phyloP scores from a whole-genome alignment of 2,329 filamentous ascomycete species.

The Penicillium psychrosexuale region DNA sequence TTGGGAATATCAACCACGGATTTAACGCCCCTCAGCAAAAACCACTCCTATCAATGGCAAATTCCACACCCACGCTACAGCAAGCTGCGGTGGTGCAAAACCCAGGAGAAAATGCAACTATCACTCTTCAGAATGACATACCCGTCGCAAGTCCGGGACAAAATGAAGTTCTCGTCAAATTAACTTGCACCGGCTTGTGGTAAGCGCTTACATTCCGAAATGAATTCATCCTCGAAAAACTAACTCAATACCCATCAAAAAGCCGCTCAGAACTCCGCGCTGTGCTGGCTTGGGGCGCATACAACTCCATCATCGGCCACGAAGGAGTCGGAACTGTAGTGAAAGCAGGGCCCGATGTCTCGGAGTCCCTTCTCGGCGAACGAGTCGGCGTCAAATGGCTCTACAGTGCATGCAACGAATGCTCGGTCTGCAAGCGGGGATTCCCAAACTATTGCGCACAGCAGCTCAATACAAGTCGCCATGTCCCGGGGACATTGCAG shows the following conservation, averaged over 20 bases:
- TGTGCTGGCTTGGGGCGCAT: conserved; percentile 19
- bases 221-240: neutral
- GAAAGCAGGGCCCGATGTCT: conserved; percentile 13
- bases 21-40: neutral
- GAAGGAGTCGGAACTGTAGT: conserved; percentile 25
- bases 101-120: conserved; percentile 14
- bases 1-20: neutral
- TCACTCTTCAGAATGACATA: conserved; percentile 13
- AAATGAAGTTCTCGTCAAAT: conserved; percentile 23
- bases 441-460: conserved; percentile 20
- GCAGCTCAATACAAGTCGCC: conserved; percentile 24
- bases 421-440: conserved; percentile 21
- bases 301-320: conserved; percentile 29
- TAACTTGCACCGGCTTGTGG: conserved; percentile 25
- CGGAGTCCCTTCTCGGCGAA: conserved; percentile 11
- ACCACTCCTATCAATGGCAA: neutral
- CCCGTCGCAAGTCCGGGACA: conserved; percentile 14
- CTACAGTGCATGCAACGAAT: conserved; percentile 23
- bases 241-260: neutral
- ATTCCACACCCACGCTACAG: conserved; percentile 9
- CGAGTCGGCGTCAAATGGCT: conserved; percentile 28
- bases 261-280: conserved; percentile 28
- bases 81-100: conserved; percentile 17
- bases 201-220: neutral
- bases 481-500: conserved; percentile 27